A percentile compares a stretch with the other conserved stretches of the same genome.
Conservation (phyloP, 2,329 filamentous ascomycete species). For the Zarea fungicola region DNA sequence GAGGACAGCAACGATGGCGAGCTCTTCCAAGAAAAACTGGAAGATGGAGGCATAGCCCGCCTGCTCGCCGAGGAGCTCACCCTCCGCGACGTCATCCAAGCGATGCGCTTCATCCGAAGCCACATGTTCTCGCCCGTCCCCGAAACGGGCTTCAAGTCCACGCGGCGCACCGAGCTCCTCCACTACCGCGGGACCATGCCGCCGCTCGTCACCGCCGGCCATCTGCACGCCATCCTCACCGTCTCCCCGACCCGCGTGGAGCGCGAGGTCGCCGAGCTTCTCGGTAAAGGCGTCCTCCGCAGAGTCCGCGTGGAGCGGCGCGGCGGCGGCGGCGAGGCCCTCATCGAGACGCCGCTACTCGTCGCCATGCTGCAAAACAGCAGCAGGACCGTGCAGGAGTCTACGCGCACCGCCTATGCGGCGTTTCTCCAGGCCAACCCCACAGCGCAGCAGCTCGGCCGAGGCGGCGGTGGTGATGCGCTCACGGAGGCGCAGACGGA, state of each 20-base stretch:
- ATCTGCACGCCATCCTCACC: conserved; percentile 57
- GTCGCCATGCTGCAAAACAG: conserved; percentile 38
- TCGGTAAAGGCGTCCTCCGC: conserved; percentile 51
- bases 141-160: conserved; percentile 57
- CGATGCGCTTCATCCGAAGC: conserved; percentile 55
- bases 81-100: conserved; percentile 58
- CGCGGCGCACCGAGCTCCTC: conserved; percentile 57
- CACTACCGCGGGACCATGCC: conserved; percentile 56
- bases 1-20: conserved; percentile 22
- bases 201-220: conserved; percentile 59
- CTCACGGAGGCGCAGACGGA: conserved; percentile 46
- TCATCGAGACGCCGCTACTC: conserved; percentile 55
- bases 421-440: conserved; percentile 47
- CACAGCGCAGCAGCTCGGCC: conserved; percentile 29
- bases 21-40: conserved; percentile 44
- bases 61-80: conserved; percentile 50
- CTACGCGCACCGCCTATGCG: conserved; percentile 46
- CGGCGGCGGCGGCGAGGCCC: conserved; percentile 57
- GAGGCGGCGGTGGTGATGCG: no score
- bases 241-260: conserved; percentile 58
- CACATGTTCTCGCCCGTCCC: conserved; percentile 63
- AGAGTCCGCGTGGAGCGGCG: conserved; percentile 59
- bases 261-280: conserved; percentile 59
- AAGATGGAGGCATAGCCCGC: conserved; percentile 54
- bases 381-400: conserved; percentile 31